Conservation (phyloP, 2,329 filamentous ascomycete genomes). For the Ophiostoma populinum region DNA sequence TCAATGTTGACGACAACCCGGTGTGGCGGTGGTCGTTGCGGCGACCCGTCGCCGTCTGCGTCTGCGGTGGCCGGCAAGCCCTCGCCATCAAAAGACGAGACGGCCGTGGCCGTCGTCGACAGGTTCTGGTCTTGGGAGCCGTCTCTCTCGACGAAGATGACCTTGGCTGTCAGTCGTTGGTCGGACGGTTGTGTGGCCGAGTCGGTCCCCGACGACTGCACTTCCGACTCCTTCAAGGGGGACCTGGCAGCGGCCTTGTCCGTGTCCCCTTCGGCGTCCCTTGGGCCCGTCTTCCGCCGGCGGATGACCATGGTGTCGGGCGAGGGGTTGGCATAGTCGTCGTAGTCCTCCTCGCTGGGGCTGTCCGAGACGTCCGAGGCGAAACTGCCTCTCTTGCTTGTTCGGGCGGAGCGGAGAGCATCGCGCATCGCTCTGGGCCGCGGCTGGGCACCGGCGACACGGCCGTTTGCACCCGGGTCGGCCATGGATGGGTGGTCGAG, state of each 20-base stretch:
- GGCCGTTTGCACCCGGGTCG: not conserved
- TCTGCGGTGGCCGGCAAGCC: not conserved
- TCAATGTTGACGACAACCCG: constrained; percentile 17
- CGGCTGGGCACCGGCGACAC: not conserved
- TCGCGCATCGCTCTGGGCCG: constrained; percentile 12
- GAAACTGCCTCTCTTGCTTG: not conserved
- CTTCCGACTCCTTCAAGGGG: not conserved
- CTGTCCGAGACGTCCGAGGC: constrained; percentile 17
- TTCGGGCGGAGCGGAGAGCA: constrained; percentile 8
- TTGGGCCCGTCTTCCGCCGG: constrained; percentile 5
- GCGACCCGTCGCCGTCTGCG: not conserved
- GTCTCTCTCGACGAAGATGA: constrained; percentile 10
- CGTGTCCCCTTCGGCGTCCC: not conserved
- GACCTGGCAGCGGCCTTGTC: not conserved
- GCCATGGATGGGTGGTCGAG: not conserved
- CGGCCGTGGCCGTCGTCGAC: constrained; percentile 6
- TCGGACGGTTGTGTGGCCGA: constrained; percentile 2
- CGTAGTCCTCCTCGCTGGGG: constrained; percentile 29
- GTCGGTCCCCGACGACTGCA: not conserved
- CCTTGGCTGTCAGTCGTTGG: constrained; percentile 10
- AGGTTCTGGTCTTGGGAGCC: not conserved
- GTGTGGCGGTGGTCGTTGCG: constrained; percentile 7
- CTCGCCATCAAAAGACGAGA: constrained; percentile 4
- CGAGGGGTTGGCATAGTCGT: constrained; percentile 17
- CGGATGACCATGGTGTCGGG: constrained; percentile 13